Evolutionary conservation across 225 moss, liverwort and hornwort species (phyloP).

Genomic region (Takakia lepidozioides): DNA sequence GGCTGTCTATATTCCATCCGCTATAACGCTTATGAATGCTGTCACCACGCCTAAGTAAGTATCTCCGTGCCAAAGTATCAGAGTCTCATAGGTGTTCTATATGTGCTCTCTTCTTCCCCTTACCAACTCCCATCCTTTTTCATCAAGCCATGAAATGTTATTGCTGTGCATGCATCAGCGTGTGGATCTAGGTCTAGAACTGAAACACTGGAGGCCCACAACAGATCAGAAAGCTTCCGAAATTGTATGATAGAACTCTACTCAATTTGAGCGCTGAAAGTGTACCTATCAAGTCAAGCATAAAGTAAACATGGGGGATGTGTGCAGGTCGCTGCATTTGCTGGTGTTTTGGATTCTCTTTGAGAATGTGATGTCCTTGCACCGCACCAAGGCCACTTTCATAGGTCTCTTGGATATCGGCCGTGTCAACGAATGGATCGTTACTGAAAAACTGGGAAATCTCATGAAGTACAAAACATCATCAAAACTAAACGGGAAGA

Average conservation of each 20-base stretch:
- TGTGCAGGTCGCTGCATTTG: conserved; percentile 66
- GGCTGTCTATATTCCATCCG: conserved; percentile 67
- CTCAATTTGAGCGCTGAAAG: no score
- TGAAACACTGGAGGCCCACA: neutral
- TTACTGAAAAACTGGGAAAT: conserved; percentile 83
- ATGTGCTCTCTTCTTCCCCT: no score
- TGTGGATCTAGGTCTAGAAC: neutral
- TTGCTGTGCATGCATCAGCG: neutral
- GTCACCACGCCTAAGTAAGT: conserved; percentile 63
- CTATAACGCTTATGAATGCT: conserved; percentile 69
- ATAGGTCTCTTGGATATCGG: conserved; percentile 75
- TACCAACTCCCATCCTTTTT: no score
- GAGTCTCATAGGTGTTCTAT: neutral
- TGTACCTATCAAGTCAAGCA: no score
- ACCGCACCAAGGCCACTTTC: conserved; percentile 76
- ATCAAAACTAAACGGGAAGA: conserved; percentile 42
- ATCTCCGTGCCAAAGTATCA: neutral
- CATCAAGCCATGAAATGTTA: no score
- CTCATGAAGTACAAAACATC: conserved; percentile 58
- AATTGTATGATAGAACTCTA: no score
- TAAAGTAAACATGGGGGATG: neutral
- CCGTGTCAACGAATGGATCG: conserved; percentile 88
- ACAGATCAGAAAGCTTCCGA: neutral
- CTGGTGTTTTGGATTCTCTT: conserved; percentile 89
- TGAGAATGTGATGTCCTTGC: conserved; percentile 88